These are phyloP conservation scores for Emmonsia crescens DNA, from an alignment of 2,329 filamentous ascomycete species.

Conservation along the genomic window DNA sequence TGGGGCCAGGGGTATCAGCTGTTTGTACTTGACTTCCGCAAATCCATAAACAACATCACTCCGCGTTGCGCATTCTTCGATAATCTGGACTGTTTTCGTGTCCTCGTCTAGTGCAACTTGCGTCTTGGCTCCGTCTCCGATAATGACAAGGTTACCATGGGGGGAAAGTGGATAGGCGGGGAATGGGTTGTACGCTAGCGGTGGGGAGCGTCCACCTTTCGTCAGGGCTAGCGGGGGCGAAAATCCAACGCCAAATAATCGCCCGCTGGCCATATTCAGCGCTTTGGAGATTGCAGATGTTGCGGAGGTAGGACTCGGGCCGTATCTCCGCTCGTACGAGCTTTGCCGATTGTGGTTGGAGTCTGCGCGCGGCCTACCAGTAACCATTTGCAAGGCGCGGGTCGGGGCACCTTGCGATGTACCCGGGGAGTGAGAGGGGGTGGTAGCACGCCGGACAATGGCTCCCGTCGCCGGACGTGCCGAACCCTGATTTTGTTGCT, in stretches of 20 bases:
- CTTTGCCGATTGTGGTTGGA: constrained; percentile 57
- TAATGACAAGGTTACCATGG: constrained; percentile 55
- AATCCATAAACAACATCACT: constrained; percentile 97
- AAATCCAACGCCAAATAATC: constrained; percentile 41
- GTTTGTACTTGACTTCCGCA: constrained; percentile 96
- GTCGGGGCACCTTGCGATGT: constrained; percentile 45
- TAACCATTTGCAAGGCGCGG: constrained; percentile 62
- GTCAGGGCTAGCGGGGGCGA: constrained; percentile 38
- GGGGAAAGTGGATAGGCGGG: constrained; percentile 70
- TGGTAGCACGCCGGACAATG: constrained; percentile 65
- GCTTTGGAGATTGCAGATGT: constrained; percentile 91
- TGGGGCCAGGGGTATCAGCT: constrained; percentile 80
- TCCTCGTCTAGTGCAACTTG: constrained; percentile 64
- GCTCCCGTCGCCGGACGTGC: constrained; percentile 47
- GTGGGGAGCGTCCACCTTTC: constrained; percentile 37
- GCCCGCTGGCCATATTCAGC: constrained; percentile 77
- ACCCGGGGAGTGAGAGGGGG: constrained; percentile 62
- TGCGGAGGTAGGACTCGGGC: constrained; percentile 60
- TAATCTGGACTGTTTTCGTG: constrained; percentile 60
- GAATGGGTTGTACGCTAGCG: constrained; percentile 53
- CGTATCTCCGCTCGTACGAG: constrained; percentile 74
- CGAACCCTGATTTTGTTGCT: constrained; percentile 34
- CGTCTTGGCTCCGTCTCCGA: constrained; percentile 52
- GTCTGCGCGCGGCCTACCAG: constrained; percentile 53
- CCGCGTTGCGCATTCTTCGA: constrained; percentile 84